A percentile compares a stretch with the other conserved stretches of the same genome.
Evolutionary conservation across 768 basidiomycete genomes (phyloP).

Genomic region (Gloeophyllum trabeum): DNA sequence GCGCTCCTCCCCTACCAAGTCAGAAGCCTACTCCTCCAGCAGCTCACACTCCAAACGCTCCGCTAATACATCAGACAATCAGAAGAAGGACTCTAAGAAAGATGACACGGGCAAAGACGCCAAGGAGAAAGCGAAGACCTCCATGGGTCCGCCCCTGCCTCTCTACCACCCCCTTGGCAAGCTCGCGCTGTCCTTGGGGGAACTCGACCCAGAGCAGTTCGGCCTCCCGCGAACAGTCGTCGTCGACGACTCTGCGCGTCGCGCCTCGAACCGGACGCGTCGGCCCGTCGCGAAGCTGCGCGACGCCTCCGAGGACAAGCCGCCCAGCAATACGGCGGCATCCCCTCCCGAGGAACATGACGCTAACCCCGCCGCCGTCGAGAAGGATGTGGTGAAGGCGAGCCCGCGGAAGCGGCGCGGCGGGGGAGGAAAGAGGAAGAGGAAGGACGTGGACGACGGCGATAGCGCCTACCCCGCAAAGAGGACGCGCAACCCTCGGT

Average conservation of each 20-base stretch:
- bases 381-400: conserved; percentile 16
- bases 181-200: conserved; percentile 55
- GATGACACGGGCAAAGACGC: conserved; percentile 7
- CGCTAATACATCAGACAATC: background rate
- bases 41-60: background rate
- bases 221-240: conserved; percentile 38
- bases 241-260: conserved; percentile 23
- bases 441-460: conserved; percentile 49
- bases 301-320: conserved; percentile 26
- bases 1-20: conserved; percentile 8
- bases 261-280: conserved; percentile 33
- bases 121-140: conserved; percentile 12
- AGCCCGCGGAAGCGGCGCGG: conserved; percentile 40
- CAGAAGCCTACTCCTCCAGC: conserved; percentile 1
- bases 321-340: conserved; percentile 16
- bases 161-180: conserved; percentile 58
- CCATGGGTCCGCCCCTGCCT: conserved; percentile 35
- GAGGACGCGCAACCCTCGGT: conserved; percentile 43
- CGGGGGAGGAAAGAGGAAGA: conserved; percentile 40
- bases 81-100: background rate
- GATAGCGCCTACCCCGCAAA: conserved; percentile 68
- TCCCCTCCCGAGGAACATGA: conserved; percentile 6
- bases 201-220: conserved; percentile 44
- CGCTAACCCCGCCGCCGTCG: conserved; percentile 18
- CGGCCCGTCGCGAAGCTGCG: conserved; percentile 37